Evolutionary conservation across 768 basidiomycete species (phyloP).

Genomic region (Coprinopsis strossmayeri): DNA sequence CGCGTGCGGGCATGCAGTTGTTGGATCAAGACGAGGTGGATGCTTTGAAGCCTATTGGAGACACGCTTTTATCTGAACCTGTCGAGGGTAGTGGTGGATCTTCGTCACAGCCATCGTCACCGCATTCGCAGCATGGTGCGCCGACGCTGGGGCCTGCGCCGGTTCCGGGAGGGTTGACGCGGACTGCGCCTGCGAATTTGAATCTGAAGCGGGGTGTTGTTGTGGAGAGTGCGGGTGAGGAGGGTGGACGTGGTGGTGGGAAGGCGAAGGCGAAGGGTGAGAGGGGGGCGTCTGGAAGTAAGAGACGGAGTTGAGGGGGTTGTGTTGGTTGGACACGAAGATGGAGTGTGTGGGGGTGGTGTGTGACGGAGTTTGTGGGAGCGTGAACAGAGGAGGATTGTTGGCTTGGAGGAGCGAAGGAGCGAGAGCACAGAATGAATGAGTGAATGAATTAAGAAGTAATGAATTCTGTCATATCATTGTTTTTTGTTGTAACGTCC

Average conservation of each 20-base stretch:
- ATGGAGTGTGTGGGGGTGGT: too few relatives aligned
- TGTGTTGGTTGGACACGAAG: too few relatives aligned
- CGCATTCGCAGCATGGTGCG: neutral
- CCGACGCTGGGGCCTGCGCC: too few relatives aligned
- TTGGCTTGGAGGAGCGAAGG: too few relatives aligned
- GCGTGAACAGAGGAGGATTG: too few relatives aligned
- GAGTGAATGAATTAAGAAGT: too few relatives aligned
- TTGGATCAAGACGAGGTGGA: constrained; percentile 36
- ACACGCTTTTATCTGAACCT: constrained; percentile 22
- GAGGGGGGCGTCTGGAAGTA: neutral
- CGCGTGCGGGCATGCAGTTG: constrained; percentile 28
- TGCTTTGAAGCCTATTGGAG: constrained; percentile 76
- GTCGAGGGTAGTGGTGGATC: constrained; percentile 7
- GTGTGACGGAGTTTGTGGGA: too few relatives aligned
- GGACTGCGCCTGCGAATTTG: too few relatives aligned
- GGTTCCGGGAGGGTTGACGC: too few relatives aligned
- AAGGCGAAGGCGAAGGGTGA: neutral
- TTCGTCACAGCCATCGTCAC: neutral
- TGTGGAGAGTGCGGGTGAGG: neutral
- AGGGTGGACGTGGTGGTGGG: neutral
- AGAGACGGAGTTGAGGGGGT: neutral
- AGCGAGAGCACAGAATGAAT: too few relatives aligned
- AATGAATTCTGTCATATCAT: too few relatives aligned
- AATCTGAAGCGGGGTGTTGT: neutral
- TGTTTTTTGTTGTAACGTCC: too few relatives aligned